Conservation (phyloP, 2,329 filamentous ascomycete species). For the Aspergillus sp. region DNA sequence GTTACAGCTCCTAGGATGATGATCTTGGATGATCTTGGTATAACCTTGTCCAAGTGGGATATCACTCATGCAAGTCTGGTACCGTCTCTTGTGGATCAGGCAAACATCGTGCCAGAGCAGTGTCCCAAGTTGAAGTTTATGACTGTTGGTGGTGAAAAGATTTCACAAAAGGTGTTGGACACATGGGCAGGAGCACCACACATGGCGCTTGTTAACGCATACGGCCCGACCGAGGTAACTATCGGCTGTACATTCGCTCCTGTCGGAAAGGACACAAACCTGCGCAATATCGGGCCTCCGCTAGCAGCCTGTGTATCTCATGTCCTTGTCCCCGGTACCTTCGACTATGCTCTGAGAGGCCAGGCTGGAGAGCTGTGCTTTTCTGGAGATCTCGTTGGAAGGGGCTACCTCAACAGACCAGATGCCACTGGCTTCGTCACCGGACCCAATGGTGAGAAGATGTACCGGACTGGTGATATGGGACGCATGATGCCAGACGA, state of each 20-base stretch:
- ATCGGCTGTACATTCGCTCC: constrained; percentile 35
- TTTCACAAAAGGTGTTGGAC: constrained; percentile 35
- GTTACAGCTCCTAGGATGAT: constrained; percentile 30
- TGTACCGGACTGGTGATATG: constrained; percentile 82
- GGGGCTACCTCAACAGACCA: constrained; percentile 33
- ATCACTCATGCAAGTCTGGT: constrained; percentile 37
- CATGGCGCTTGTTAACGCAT: constrained; percentile 34
- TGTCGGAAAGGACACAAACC: constrained; percentile 26
- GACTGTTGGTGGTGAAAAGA: constrained; percentile 40
- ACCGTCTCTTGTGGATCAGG: constrained; percentile 30
- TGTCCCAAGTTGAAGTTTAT: constrained; percentile 32
- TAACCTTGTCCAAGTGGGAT: constrained; percentile 28
- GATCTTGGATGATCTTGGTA: constrained; percentile 31
- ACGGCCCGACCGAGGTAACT: constrained; percentile 40
- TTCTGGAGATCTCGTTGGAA: constrained; percentile 30
- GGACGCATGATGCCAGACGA: constrained; percentile 76
- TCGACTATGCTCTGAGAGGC: constrained; percentile 27
- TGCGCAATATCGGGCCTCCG: constrained; percentile 36
- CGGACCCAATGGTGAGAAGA: constrained; percentile 35
- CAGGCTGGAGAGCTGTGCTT: constrained; percentile 35
- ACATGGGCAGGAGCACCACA: constrained; percentile 30
- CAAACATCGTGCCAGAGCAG: constrained; percentile 24
- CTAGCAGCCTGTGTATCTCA: constrained; percentile 28
- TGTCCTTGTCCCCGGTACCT: constrained; percentile 30
- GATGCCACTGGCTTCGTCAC: constrained; percentile 28